Base-by-base conservation (phyloP, 371 early-diverging fungal genomes). In the Sporodiniella umbellata region DNA sequence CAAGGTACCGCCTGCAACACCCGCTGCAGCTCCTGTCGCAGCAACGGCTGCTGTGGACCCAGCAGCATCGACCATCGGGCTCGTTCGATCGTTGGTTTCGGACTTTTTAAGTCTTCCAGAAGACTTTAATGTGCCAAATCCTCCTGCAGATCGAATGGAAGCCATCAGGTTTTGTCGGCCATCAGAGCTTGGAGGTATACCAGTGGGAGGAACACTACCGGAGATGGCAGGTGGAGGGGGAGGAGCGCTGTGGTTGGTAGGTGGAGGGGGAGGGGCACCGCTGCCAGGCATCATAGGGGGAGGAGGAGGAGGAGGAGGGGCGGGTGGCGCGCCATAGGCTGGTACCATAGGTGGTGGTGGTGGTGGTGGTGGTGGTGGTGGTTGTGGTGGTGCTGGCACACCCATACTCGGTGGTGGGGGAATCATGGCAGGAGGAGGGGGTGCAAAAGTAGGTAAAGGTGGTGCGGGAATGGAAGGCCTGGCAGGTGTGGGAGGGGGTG, bases 91-190 rank as follows among this genome's bases (percentile, higher is more conserved):
- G 2, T 18, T 19, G 2, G 33, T n/a, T 5, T 38, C 54, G 19
- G 56, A 42, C 10, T 51, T 22, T 19, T 35, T 40, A 12, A 67
- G 47, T 18, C 45, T 58, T 17, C 70, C 70, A 8, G 54, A 49
- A 18, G 56, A 54, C 25, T 72, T 72, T 2, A 75, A 47, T 19
- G 47, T 57, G n/a, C 57, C 62, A 50, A 75, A 67, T 28, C 72
- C 75, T 48, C 75, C 72, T 3, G 75, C 54, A 14, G 68, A 67
- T 33, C 72, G 66, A 42, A 75, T 75, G 3, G 75, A 69, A 18
- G 62, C 72, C 72, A 75, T 60, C 8, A 75, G 46, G 31, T 64
- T 61, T 2, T 53, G 39, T 17, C 70, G 53, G 15, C 51, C 60
- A 25, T 53, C 47, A 15, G 15, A 28, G 11, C 25, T 25, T 22